phyloP scores from a whole-genome alignment of 768 basidiomycete genomes.

The Mrakia frigida region DNA sequence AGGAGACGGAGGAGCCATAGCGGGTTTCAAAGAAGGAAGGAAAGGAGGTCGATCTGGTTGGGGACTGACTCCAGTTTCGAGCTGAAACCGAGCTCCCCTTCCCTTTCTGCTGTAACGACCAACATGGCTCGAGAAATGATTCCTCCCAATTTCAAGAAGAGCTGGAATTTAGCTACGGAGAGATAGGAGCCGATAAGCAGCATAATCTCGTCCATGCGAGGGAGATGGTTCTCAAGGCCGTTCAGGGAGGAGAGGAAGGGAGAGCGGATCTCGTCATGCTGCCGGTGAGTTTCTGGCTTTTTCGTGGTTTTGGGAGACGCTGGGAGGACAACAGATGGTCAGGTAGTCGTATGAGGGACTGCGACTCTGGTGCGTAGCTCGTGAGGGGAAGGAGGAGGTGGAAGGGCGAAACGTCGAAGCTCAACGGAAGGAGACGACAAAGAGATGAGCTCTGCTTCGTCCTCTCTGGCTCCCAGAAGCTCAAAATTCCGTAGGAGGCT shows the following conservation, averaged over 20 bases:
- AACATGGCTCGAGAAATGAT: not conserved
- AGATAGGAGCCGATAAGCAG: constrained; percentile 21
- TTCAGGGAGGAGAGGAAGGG: not conserved
- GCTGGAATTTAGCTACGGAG: constrained; percentile 23
- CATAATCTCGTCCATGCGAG: constrained; percentile 24
- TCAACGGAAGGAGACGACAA: not conserved
- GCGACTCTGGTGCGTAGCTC: not conserved
- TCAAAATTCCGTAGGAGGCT: not conserved
- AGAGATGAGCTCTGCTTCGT: not conserved
- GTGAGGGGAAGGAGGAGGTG: not conserved
- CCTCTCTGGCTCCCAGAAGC: not conserved
- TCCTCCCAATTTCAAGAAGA: constrained; percentile 11
- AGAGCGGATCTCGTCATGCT: constrained; percentile 31
- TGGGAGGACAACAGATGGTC: not conserved
- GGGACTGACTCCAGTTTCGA: too few relatives aligned
- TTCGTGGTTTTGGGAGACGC: not conserved
- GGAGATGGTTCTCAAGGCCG: constrained; percentile 29
- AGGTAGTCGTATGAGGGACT: too few relatives aligned
- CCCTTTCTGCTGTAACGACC: too few relatives aligned
- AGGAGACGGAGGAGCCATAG: too few relatives aligned
- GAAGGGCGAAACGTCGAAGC: not conserved
- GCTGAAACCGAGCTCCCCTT: too few relatives aligned
- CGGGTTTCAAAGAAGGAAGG: too few relatives aligned
- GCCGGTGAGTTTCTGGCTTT: constrained; percentile 21
- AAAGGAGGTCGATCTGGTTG: too few relatives aligned